Base-by-base conservation (phyloP, 257 asterid species). In the Verbascum thapsus region DNA sequence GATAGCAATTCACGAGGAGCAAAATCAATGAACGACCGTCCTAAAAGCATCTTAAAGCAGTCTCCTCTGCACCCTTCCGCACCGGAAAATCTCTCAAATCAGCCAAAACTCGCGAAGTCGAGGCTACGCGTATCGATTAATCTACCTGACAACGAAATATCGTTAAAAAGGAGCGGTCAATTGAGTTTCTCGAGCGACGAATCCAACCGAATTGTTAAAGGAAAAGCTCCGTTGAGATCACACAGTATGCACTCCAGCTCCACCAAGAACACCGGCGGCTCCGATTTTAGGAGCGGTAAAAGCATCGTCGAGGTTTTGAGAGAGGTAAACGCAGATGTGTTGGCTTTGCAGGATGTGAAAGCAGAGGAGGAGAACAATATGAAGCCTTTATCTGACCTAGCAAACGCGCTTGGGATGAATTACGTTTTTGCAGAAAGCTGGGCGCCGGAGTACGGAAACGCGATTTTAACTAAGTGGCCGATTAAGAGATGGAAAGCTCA, bases 401-500 rank as follows among this genome's bases (percentile, higher is more conserved):
- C 99, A 10, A 77, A 43, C 3, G 95, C 96, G 68, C 61, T 92
- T 55, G 97, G 97, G 59, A 92, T 92, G 99, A 74, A 79, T 45
- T 92, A 87, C 65, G 97, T 87, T 1, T 92, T 92, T 72, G 99
- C 99, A 0, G 99, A 92, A 67, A 90, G 97, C 35, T 92, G 99
- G 99, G 99, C 99, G 3, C 99, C 99, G 11, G 97, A 90, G 10
- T 92, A 78, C 62, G 99, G 99, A 3, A 90, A 92, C 54, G 99
- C 97, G 35, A 78, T 92, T 56, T 64, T 92, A 79, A 87, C 99
- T 0, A 76, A 82, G 20, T 92, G 94, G 94, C 99, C 99, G 5
- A 90, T 92, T 64, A 92, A 87, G 74, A 71, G 77, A 1, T 92
- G 97, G 97, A 89, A 85, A 13, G 82, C 81, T 20, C 95, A 85